Percentiles rank a stretch among this genome's conserved stretches.
Evolutionary conservation across 306 rosid species (phyloP).

Genomic region (Macrotyloma uniflorum): DNA sequence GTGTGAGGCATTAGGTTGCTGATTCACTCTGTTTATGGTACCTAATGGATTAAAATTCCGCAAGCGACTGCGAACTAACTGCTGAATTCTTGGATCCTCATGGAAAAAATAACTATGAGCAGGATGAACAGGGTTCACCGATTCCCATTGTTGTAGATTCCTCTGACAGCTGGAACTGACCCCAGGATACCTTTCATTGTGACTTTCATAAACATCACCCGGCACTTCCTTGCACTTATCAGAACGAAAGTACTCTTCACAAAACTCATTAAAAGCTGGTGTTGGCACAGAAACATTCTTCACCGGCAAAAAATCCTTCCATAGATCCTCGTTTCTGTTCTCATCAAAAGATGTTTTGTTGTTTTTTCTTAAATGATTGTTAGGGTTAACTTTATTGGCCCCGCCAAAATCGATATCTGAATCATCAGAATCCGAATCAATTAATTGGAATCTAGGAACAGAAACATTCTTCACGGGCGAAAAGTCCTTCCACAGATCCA

Average conservation of each 20-base stretch:
- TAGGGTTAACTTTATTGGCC: conserved; percentile 18
- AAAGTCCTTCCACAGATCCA: conserved; percentile 74
- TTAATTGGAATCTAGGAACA: conserved; percentile 42
- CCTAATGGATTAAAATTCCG: conserved; percentile 70
- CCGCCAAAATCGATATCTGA: conserved; percentile 34
- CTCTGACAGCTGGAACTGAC: conserved; percentile 39
- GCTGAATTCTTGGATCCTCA: conserved; percentile 66
- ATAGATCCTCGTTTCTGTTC: conserved; percentile 51
- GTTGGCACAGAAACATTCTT: conserved; percentile 66
- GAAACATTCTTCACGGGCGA: conserved; percentile 53
- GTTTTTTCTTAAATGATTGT: not conserved
- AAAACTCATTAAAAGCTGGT: conserved; percentile 81
- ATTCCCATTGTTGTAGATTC: conserved; percentile 51
- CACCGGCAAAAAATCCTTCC: conserved; percentile 67
- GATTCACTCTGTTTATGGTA: conserved; percentile 50
- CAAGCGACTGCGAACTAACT: conserved; percentile 63
- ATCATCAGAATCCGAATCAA: conserved; percentile 70
- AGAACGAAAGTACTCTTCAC: conserved; percentile 62
- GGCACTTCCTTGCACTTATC: conserved; percentile 40
- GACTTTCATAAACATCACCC: conserved; percentile 25
- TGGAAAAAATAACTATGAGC: conserved; percentile 80
- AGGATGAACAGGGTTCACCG: conserved; percentile 54
- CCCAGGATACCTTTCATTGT: conserved; percentile 20
- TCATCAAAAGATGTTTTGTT: conserved; percentile 16
- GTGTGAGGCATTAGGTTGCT: conserved; percentile 50